Conservation (phyloP, 192 early-diverging fungal genomes). For the Linnemannia elongata region DNA sequence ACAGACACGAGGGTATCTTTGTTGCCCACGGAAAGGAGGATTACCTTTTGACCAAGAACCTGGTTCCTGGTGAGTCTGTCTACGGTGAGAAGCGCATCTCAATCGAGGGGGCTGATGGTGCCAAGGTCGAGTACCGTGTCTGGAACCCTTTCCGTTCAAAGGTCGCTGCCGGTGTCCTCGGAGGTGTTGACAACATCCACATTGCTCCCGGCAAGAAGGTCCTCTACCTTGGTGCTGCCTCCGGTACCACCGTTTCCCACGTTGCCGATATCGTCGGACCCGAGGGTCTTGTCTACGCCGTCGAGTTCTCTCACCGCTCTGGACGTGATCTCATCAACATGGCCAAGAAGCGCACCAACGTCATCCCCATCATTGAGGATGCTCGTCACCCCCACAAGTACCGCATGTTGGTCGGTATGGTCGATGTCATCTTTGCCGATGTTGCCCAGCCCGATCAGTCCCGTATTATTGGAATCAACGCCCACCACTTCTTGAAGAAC, state of each 20-base stretch:
- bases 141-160: slow-evolving; percentile 99
- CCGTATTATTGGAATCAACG: slow-evolving; percentile 97
- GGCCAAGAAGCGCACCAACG: slow-evolving; percentile 98
- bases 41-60: slow-evolving; percentile 97
- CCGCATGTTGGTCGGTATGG: slow-evolving; percentile 73
- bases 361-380: slow-evolving; percentile 93
- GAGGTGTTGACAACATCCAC: slow-evolving; percentile 95
- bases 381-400: slow-evolving; percentile 99
- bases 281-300: slow-evolving; percentile 97
- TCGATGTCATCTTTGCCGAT: slow-evolving; percentile 76
- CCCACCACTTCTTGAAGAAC: slow-evolving; percentile 98
- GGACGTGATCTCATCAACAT: slow-evolving; percentile 99
- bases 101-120: slow-evolving; percentile 91
- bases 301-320: slow-evolving; percentile 99
- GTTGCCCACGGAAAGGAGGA: slow-evolving; percentile 99
- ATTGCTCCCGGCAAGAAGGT: slow-evolving; percentile 97
- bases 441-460: slow-evolving; percentile 99
- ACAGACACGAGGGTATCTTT: slow-evolving; percentile 95
- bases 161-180: slow-evolving; percentile 96
- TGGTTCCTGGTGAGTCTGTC: slow-evolving; percentile 96
- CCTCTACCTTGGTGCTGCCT: slow-evolving; percentile 96
- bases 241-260: slow-evolving; percentile 95
- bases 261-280: slow-evolving; percentile 98
- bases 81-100: slow-evolving; percentile 99
- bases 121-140: slow-evolving; percentile 98